Base-by-base conservation (phyloP, 139 green algal genomes). In the Tetradesmus obliquus region DNA sequence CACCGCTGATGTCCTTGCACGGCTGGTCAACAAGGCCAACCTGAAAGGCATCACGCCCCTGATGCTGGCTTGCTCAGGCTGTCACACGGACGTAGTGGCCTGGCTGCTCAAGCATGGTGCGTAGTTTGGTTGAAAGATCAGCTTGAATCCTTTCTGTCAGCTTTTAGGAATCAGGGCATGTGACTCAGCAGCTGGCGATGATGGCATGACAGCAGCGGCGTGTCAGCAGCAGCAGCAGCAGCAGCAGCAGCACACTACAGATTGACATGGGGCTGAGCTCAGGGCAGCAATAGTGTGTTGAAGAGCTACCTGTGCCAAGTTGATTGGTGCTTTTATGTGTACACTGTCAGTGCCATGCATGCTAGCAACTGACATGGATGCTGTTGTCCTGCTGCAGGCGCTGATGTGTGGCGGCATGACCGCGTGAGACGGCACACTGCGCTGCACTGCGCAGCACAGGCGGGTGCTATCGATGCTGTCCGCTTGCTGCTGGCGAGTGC, bases 51-150 rank as follows among this genome's bases (percentile, higher is more conserved):
- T 81, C 82, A 92, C 89, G 2, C 89, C 89, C 9, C 24, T 92
- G 45, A 92, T 92, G 89, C 66, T 89, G 62, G 89, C 89, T 8
- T 82, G 62, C 13, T 32, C 22, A 22, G 62, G 81, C 1, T 19
- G 60, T 5, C 82, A 92, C n/a, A 84, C 82, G n/a, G 82, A 92
- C 1, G 82, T 57, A 55, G 89, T 92, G 12, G 53, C 69, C 13
- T 92, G 82, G 82, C 89, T 92, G 82, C 66, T 92, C 2, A 88
- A 85, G 72, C 82, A 89, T 24, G 82, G 89, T 92, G 60, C 9
- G 89, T 57, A 51, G 6, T 54, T 8, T 7, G 19, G 8, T 5
- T 45, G 81, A 51, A 86, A 51, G 5, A 69, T 51, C 81, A 86
- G 81, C 3, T 69, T 8, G 3, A n/a, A 45, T 24, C 51, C 0